phyloP scores from a whole-genome alignment of 164 flowering plant species.

The Echeveria elegans region DNA sequence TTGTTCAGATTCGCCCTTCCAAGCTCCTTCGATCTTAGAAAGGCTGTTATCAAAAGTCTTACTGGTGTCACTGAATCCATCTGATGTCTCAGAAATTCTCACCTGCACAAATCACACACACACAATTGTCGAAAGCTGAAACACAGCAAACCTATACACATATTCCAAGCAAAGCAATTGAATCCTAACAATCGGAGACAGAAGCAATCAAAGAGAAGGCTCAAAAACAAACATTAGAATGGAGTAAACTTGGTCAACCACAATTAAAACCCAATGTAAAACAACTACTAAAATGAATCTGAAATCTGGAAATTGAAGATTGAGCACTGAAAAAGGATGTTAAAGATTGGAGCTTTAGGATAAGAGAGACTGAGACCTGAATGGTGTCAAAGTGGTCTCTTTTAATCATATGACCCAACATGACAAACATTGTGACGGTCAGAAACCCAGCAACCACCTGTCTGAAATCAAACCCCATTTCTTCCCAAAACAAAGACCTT shows the following conservation, averaged over 20 bases:
- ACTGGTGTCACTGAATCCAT: slow-evolving; percentile 20
- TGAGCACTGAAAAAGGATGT: not conserved
- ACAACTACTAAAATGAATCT: not conserved
- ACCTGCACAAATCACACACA: slow-evolving; percentile 21
- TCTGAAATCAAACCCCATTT: slow-evolving; percentile 71
- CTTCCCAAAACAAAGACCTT: not conserved
- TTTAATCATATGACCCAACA: slow-evolving; percentile 91
- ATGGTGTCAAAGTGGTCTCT: slow-evolving; percentile 70
- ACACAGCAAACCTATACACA: not conserved
- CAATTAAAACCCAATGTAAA: not conserved
- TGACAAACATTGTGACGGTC: slow-evolving; percentile 84
- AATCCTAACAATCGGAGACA: not conserved
- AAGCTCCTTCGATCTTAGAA: slow-evolving; percentile 36
- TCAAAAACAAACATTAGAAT: not conserved
- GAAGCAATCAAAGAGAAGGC: not conserved
- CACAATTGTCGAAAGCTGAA: not conserved
- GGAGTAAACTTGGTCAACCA: not conserved
- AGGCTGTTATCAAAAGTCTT: slow-evolving; percentile 27
- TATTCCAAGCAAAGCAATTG: not conserved
- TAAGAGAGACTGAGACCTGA: slow-evolving; percentile 28
- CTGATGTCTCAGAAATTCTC: slow-evolving; percentile 25
- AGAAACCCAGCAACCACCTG: slow-evolving; percentile 77
- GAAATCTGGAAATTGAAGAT: not conserved
- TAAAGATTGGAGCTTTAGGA: not conserved
- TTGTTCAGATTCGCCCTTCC: slow-evolving; percentile 38